Evolutionary conservation across 441 rosid species (phyloP).

Genomic region (Bocquillonia castaneifolia): DNA sequence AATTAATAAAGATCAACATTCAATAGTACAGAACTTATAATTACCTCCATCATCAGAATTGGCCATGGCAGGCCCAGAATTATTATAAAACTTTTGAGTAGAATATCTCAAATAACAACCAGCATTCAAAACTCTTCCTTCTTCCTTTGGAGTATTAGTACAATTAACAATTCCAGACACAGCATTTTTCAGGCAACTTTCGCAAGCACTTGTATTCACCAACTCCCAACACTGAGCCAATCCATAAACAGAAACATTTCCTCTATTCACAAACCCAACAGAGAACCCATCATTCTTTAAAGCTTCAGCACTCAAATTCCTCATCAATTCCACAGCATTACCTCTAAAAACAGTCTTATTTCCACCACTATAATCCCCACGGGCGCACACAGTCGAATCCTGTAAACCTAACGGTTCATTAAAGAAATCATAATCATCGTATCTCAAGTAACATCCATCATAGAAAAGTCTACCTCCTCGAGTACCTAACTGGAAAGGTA

Average conservation of each 20-base stretch:
- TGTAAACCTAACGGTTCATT: slow-evolving; percentile 38
- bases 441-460: slow-evolving; percentile 75
- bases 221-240: slow-evolving; percentile 88
- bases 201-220: slow-evolving; percentile 45
- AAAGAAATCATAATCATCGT: slow-evolving; percentile 68
- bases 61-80: slow-evolving; percentile 36
- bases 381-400: slow-evolving; percentile 43
- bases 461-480: slow-evolving; percentile 65
- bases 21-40: slow-evolving; percentile 15
- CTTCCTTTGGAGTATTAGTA: slow-evolving; percentile 44
- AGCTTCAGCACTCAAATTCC: slow-evolving; percentile 53
- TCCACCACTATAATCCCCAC: slow-evolving; percentile 38
- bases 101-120: slow-evolving; percentile 84
- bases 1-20: background rate
- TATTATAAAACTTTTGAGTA: slow-evolving; percentile 52
- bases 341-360: slow-evolving; percentile 43
- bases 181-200: slow-evolving; percentile 51
- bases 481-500: slow-evolving; percentile 58
- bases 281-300: slow-evolving; percentile 49
- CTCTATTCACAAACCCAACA: slow-evolving; percentile 46
- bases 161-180: slow-evolving; percentile 42
- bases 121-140: slow-evolving; percentile 66
- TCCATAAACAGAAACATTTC: slow-evolving; percentile 66
- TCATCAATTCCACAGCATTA: slow-evolving; percentile 44
- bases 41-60: slow-evolving; percentile 36